Conservation (phyloP, 345 rosid species). For the Tarenaya hassleriana region DNA sequence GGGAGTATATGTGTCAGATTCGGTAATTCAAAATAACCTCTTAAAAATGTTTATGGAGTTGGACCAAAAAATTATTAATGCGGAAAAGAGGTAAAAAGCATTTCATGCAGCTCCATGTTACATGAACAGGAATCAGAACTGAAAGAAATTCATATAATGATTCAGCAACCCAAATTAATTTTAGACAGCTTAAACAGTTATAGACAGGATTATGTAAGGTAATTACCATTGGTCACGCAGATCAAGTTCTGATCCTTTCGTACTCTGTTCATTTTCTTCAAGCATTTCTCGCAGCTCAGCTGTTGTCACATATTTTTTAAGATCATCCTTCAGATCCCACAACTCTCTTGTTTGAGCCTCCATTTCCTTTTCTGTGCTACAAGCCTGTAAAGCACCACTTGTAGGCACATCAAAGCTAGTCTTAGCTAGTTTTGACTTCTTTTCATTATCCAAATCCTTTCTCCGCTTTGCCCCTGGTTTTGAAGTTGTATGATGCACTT, state of each 20-base stretch:
- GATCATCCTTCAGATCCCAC: constrained; percentile 84
- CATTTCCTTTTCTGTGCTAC: constrained; percentile 44
- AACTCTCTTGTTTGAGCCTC: constrained; percentile 75
- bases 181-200: not conserved
- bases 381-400: constrained; percentile 30
- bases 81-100: no score
- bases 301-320: constrained; percentile 68
- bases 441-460: constrained; percentile 36
- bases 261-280: constrained; percentile 61
- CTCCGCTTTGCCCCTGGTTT: constrained; percentile 56
- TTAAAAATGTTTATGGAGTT: not conserved
- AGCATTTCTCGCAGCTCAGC: constrained; percentile 81
- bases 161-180: constrained; percentile 2
- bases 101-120: not conserved
- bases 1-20: not conserved
- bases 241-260: constrained; percentile 83
- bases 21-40: constrained; percentile 11
- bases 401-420: constrained; percentile 37
- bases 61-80: no score
- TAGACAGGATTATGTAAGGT: not conserved
- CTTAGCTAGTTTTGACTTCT: constrained; percentile 53
- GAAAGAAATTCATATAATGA: constrained; percentile 6
- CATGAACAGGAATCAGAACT: not conserved
- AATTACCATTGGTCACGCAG: constrained; percentile 80
- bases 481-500: constrained; percentile 33